Percentiles rank a stretch among this genome's conserved stretches.
These are phyloP conservation scores for Purpureocillium lavendulum DNA, from an alignment of 2,329 filamentous ascomycete species.

Conservation along the genomic window DNA sequence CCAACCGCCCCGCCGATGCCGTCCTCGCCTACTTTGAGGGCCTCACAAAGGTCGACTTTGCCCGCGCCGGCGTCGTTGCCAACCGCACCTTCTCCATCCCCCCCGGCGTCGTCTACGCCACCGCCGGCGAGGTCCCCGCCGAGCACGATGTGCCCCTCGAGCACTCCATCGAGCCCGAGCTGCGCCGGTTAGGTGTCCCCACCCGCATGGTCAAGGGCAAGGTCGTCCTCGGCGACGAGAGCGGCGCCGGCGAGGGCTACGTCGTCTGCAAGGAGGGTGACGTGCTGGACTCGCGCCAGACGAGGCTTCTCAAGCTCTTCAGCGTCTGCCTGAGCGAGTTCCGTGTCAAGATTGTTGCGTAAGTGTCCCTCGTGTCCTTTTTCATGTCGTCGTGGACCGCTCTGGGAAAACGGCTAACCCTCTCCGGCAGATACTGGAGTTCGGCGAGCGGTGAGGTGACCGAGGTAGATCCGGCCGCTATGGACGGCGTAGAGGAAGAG, in stretches of 20 bases:
- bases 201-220: conserved; percentile 83
- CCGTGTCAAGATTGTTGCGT: conserved; percentile 69
- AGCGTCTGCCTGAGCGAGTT: conserved; percentile 88
- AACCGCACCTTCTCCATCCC: conserved; percentile 73
- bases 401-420: neutral
- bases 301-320: conserved; percentile 88
- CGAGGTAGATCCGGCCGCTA: conserved; percentile 35
- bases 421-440: conserved; percentile 46
- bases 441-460: conserved; percentile 51
- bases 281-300: conserved; percentile 82
- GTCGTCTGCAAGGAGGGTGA: conserved; percentile 80
- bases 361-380: conserved; percentile 23
- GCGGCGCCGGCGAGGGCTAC: conserved; percentile 52
- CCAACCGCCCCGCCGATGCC: conserved; percentile 60
- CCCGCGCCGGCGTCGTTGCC: conserved; percentile 73
- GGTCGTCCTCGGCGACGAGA: conserved; percentile 59
- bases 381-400: neutral
- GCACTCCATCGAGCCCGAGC: conserved; percentile 82
- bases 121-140: conserved; percentile 67
- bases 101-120: conserved; percentile 71
- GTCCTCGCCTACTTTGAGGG: conserved; percentile 65
- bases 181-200: conserved; percentile 83
- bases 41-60: conserved; percentile 76
- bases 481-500: conserved; percentile 26
- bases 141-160: conserved; percentile 82